These are phyloP conservation scores for Trematosphaeria pertusa DNA, from an alignment of 2,329 filamentous ascomycete genomes.

Conservation along the genomic window DNA sequence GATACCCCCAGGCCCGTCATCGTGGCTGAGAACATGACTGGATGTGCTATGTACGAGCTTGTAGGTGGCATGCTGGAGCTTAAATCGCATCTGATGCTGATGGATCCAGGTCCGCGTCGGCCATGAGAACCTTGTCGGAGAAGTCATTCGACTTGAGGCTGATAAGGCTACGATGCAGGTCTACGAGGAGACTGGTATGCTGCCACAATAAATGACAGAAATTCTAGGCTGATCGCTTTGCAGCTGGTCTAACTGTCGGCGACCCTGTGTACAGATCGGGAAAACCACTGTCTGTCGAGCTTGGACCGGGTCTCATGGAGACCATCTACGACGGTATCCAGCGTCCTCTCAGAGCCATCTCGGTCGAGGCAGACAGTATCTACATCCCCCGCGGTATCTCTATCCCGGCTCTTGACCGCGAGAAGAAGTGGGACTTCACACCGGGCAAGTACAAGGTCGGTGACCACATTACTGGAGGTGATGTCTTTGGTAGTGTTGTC, in stretches of 20 bases:
- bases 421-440: constrained; percentile 96
- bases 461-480: constrained; percentile 95
- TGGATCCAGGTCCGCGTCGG: constrained; percentile 80
- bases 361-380: constrained; percentile 80
- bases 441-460: constrained; percentile 86
- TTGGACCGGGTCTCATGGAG: constrained; percentile 95
- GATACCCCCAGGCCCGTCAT: constrained; percentile 75
- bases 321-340: constrained; percentile 99
- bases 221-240: constrained; percentile 14
- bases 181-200: constrained; percentile 94
- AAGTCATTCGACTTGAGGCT: constrained; percentile 96
- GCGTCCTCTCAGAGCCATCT: constrained; percentile 86
- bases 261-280: constrained; percentile 90
- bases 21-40: constrained; percentile 97
- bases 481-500: constrained; percentile 92
- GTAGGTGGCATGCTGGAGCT: constrained; percentile 58
- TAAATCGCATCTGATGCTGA: constrained; percentile 16
- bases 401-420: constrained; percentile 84
- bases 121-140: constrained; percentile 88
- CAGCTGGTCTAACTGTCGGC: constrained; percentile 93
- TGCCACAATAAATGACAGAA: background rate
- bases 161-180: constrained; percentile 98
- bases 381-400: constrained; percentile 97
- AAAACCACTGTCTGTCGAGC: constrained; percentile 96
- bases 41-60: constrained; percentile 99